A percentile compares a stretch with the other conserved stretches of the same genome.
Evolutionary conservation across 2,329 filamentous ascomycete species (phyloP).

Genomic region (Aspergillus versicolor): DNA sequence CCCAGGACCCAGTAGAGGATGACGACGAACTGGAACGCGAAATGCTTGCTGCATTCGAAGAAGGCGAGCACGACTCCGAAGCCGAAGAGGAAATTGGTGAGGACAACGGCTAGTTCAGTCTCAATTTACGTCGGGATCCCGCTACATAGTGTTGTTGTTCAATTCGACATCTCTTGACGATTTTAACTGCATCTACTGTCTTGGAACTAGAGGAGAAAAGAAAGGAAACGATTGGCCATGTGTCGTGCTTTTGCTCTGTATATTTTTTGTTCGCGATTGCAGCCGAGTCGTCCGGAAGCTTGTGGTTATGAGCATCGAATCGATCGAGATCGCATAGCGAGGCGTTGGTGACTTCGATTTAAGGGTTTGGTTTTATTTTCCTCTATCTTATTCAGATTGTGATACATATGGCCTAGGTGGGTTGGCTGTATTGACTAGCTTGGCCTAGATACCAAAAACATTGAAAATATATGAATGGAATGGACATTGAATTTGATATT

Average conservation of each 20-base stretch:
- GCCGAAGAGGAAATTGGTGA: conserved; percentile 35
- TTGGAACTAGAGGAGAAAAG: not conserved
- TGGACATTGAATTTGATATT: not conserved
- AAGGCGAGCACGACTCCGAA: conserved; percentile 34
- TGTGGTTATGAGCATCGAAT: not conserved
- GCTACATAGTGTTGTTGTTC: too few relatives aligned
- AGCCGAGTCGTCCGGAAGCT: not conserved
- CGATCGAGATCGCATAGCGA: conserved; percentile 2
- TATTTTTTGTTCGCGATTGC: conserved; percentile 1
- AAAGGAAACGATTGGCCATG: not conserved
- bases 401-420: not conserved
- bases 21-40: conserved; percentile 53
- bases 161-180: too few relatives aligned
- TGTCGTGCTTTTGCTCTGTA: not conserved
- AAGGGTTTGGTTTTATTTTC: not conserved
- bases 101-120: conserved; percentile 29
- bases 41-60: conserved; percentile 61
- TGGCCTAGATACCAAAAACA: not conserved
- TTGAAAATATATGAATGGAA: not conserved
- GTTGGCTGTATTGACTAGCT: not conserved
- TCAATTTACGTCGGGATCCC: not conserved
- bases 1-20: conserved; percentile 38
- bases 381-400: not conserved
- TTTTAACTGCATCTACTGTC: not conserved
- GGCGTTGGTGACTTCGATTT: conserved; percentile 2